Evolutionary conservation across 73 alveolate genomes (phyloP).

Genomic region (Paramecium biaurelia): DNA sequence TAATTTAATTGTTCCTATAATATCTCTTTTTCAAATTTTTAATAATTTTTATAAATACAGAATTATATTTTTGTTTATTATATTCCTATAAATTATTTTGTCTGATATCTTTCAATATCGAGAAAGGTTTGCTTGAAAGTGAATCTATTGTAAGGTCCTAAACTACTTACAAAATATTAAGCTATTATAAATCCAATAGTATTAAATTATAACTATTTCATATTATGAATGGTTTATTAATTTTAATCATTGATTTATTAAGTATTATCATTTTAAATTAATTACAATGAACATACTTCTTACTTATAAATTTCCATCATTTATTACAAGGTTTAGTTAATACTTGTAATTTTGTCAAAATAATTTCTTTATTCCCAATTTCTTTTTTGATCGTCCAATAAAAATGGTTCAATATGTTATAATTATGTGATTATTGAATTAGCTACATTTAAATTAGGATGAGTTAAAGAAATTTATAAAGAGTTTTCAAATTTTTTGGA

Average conservation of each 20-base stretch:
- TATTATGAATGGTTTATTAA: neutral
- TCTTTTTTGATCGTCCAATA: neutral
- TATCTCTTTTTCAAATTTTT: neutral
- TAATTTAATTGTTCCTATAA: neutral
- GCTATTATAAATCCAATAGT: conserved; percentile 20
- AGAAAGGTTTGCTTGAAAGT: neutral
- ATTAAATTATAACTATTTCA: neutral
- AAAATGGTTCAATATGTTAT: neutral
- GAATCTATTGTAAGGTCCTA: conserved; percentile 10
- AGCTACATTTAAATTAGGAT: neutral
- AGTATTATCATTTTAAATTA: neutral
- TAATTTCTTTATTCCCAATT: neutral
- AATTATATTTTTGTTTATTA: neutral
- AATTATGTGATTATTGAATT: neutral
- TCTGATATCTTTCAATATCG: neutral
- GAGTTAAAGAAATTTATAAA: neutral
- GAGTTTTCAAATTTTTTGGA: neutral
- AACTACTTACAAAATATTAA: conserved; percentile 19
- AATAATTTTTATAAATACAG: neutral
- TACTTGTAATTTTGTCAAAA: conserved; percentile 12
- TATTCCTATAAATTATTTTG: neutral
- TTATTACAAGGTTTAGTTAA: neutral
- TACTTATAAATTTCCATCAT: neutral
- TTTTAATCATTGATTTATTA: neutral
- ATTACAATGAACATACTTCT: neutral